Evolutionary conservation across 176 grass and related monocot species (phyloP).

Genomic region (Elymus sibiricus): DNA sequence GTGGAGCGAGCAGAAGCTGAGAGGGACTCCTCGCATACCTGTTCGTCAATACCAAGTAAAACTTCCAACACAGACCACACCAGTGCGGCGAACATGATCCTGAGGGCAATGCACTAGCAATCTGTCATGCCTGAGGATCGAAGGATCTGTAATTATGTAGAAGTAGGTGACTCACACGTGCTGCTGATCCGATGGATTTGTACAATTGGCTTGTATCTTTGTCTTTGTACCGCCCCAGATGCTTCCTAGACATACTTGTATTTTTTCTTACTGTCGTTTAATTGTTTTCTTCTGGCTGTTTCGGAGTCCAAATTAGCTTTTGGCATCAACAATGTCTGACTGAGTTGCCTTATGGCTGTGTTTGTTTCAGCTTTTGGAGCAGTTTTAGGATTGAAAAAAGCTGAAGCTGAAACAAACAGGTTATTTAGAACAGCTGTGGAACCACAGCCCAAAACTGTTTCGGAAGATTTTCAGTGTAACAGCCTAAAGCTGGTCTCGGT

Average conservation of each 20-base stretch:
- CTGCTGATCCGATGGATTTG: constrained; percentile 5
- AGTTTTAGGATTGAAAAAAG: too few species aligned
- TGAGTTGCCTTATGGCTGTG: neutral
- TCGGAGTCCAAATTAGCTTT: neutral
- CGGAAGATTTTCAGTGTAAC: too few species aligned
- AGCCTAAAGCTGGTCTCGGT: too few species aligned
- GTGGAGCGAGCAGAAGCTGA: constrained; percentile 65
- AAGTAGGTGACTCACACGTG: constrained; percentile 29
- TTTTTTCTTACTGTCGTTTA: neutral
- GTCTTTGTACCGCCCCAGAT: constrained; percentile 1
- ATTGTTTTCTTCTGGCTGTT: neutral
- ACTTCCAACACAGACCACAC: constrained; percentile 14
- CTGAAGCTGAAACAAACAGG: too few species aligned
- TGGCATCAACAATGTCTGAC: neutral
- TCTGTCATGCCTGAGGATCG: neutral
- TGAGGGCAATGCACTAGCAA: neutral
- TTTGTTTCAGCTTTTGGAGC: too few species aligned
- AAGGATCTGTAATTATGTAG: constrained; percentile 45
- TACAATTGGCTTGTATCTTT: constrained; percentile 24
- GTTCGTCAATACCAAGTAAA: too few species aligned
- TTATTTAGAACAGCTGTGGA: too few species aligned
- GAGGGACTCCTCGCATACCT: too few species aligned
- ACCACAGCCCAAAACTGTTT: too few species aligned
- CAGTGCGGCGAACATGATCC: constrained; percentile 27
- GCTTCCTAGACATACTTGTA: neutral